Evolutionary conservation across 1,284 basidiomycete species (phyloP).

Genomic region (Heterobasidion annosum): DNA sequence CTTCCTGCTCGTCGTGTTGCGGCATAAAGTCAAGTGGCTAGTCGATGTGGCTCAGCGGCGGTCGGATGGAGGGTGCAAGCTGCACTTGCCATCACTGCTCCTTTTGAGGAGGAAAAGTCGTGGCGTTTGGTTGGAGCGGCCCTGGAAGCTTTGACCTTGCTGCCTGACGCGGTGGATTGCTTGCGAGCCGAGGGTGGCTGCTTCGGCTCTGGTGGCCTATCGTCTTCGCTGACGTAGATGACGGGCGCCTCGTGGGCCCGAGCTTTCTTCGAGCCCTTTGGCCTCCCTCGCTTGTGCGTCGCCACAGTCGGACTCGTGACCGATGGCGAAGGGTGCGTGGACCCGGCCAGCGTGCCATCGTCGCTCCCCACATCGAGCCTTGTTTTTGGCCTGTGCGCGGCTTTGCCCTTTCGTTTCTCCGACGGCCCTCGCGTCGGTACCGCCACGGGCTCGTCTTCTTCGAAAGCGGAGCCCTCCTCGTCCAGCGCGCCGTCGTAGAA

Average conservation of each 20-base stretch:
- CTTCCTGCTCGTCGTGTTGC: not conserved
- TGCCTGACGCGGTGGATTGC: not conserved
- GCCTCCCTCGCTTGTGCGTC: not conserved
- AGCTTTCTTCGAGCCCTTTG: not conserved
- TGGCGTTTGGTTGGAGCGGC: no score
- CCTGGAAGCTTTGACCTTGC: no score
- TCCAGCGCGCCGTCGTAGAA: slow-evolving; percentile 1
- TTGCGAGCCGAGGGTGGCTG: not conserved
- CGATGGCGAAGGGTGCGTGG: not conserved
- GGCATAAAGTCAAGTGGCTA: not conserved
- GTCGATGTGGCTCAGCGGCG: not conserved
- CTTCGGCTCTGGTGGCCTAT: not conserved
- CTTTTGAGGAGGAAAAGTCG: no score
- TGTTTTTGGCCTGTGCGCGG: not conserved
- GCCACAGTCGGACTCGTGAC: not conserved
- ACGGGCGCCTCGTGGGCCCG: not conserved
- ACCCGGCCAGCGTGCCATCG: not conserved
- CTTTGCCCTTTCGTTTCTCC: not conserved
- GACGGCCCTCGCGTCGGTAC: no score
- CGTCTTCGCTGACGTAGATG: not conserved
- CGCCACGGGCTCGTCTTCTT: not conserved
- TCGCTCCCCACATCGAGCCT: not conserved
- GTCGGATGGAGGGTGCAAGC: no score
- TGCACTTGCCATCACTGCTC: no score
- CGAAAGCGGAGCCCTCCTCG: not conserved